These are phyloP conservation scores for Calonectria hawksworthii DNA, from an alignment of 2,329 filamentous ascomycete genomes.

Conservation along the genomic window DNA sequence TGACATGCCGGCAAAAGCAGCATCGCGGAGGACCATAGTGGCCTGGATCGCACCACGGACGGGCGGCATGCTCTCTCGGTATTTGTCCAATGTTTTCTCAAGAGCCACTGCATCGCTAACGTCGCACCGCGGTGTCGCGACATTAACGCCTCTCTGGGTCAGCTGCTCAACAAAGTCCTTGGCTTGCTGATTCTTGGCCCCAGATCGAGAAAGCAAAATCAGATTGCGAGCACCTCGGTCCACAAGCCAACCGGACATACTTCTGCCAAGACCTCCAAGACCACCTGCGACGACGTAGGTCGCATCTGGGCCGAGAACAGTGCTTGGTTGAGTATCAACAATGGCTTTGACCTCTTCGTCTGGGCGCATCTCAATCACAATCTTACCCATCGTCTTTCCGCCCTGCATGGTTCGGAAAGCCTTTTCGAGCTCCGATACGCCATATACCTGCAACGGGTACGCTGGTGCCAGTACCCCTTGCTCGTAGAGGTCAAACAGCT, in stretches of 20 bases:
- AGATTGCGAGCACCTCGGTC: constrained; percentile 44
- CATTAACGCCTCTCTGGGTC: background rate
- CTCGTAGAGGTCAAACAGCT: constrained; percentile 24
- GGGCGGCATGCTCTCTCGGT: background rate
- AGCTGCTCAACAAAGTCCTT: background rate
- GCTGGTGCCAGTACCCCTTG: background rate
- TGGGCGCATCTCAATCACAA: constrained; percentile 21
- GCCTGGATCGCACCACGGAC: background rate
- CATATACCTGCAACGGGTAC: background rate
- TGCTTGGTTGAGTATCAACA: constrained; percentile 1
- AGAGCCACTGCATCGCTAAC: background rate
- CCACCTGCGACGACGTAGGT: constrained; percentile 36
- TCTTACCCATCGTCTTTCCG: constrained; percentile 36
- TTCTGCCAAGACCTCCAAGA: constrained; percentile 36
- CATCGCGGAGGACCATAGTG: constrained; percentile 2
- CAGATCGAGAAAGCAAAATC: constrained; percentile 45
- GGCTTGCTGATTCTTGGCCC: background rate
- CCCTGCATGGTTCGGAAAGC: constrained; percentile 34
- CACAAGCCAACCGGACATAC: constrained; percentile 32
- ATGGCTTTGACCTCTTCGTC: constrained; percentile 23
- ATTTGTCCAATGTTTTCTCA: background rate
- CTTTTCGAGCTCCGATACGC: constrained; percentile 32
- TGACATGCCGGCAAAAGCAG: background rate
- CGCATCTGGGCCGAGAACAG: background rate
- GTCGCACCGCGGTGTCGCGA: background rate